These are phyloP conservation scores for Pleurotus tuoliensis DNA, from an alignment of 768 basidiomycete genomes.

Conservation along the genomic window DNA sequence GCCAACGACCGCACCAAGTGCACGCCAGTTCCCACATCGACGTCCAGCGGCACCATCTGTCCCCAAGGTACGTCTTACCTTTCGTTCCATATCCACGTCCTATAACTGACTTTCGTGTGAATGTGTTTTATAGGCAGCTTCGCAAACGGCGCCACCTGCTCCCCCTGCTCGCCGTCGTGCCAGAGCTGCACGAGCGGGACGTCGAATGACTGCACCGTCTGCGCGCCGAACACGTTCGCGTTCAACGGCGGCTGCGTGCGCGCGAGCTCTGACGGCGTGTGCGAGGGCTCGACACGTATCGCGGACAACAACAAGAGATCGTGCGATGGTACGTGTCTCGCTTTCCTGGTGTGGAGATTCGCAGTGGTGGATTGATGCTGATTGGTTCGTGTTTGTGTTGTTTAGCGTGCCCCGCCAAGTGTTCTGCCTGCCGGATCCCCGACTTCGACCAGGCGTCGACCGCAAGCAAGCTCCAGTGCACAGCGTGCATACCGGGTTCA, in stretches of 20 bases:
- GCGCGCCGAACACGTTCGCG: conserved; percentile 53
- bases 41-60: conserved; percentile 53
- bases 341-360: too few species aligned
- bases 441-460: conserved; percentile 66
- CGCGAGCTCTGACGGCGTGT: conserved; percentile 64
- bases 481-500: conserved; percentile 72
- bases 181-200: conserved; percentile 63
- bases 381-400: too few species aligned
- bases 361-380: too few species aligned
- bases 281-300: conserved; percentile 59
- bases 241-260: conserved; percentile 68
- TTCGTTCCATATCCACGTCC: too few species aligned
- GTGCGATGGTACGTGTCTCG: conserved; percentile 65
- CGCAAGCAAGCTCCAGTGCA: conserved; percentile 65
- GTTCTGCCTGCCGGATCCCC: conserved; percentile 70
- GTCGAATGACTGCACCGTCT: conserved; percentile 66
- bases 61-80: conserved; percentile 43
- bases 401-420: conserved; percentile 72
- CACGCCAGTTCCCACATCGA: conserved; percentile 45
- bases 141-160: conserved; percentile 46
- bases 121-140: conserved; percentile 29
- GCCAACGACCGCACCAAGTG: conserved; percentile 64
- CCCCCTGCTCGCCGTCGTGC: conserved; percentile 59
- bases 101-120: neutral
- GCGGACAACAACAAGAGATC: conserved; percentile 75